Percentiles rank a stretch among this genome's conserved stretches.
Conservation (phyloP, 371 early-diverging fungal species). For the Smittium culicis region DNA sequence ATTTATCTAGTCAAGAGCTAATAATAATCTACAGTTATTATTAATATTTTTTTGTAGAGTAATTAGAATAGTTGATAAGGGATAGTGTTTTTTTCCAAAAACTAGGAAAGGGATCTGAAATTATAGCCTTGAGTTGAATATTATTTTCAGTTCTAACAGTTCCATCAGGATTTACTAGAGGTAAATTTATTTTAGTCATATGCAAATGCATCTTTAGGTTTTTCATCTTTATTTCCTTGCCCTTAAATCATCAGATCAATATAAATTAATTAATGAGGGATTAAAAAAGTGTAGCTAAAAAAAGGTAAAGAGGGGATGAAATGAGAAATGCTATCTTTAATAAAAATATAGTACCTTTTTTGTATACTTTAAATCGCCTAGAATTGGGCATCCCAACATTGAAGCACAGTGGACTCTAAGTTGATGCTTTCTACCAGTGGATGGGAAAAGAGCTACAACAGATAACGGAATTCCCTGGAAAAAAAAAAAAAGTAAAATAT, state of each 20-base stretch:
- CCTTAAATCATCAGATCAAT: background rate
- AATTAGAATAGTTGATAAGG: background rate
- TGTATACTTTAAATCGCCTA: slow-evolving; percentile 41
- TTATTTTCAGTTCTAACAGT: background rate
- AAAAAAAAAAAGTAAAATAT: background rate
- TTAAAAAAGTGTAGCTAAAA: no score
- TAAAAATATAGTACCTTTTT: background rate
- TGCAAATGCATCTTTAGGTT: slow-evolving; percentile 4
- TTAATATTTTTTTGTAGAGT: no score
- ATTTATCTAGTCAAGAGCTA: no score
- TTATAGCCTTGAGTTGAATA: background rate
- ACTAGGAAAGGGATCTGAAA: background rate
- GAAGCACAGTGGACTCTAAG: slow-evolving; percentile 48
- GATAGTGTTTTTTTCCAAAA: background rate
- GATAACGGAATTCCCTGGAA: background rate
- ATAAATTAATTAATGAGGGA: no score
- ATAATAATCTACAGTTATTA: no score
- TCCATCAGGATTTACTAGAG: background rate
- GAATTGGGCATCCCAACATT: slow-evolving; percentile 31
- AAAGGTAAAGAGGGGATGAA: no score
- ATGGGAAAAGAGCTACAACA: slow-evolving; percentile 40
- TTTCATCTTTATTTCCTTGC: background rate
- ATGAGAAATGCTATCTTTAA: no score
- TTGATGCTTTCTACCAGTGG: slow-evolving; percentile 69
- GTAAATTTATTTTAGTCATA: background rate